Evolutionary conservation across 2,329 filamentous ascomycete genomes (phyloP).

Genomic region (Penicillium sp.): DNA sequence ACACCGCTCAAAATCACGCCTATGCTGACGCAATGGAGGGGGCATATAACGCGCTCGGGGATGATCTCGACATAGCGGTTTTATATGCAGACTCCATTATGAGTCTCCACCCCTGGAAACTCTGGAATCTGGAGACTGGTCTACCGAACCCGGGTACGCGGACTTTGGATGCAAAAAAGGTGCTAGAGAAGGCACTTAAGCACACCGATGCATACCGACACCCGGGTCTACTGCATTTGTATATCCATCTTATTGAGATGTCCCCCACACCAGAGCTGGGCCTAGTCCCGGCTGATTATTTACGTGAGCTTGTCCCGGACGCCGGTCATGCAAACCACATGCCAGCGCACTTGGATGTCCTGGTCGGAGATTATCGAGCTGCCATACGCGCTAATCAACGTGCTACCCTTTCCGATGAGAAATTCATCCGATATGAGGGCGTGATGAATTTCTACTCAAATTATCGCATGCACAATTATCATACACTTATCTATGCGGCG

Average conservation of each 20-base stretch:
- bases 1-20: constrained; percentile 54
- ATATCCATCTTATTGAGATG: constrained; percentile 79
- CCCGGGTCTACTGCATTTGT: constrained; percentile 70
- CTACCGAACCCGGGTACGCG: constrained; percentile 55
- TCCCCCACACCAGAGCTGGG: constrained; percentile 64
- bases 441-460: constrained; percentile 71
- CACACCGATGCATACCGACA: constrained; percentile 55
- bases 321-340: constrained; percentile 72
- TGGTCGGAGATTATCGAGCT: constrained; percentile 68
- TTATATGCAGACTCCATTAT: constrained; percentile 66
- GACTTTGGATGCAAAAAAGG: constrained; percentile 58
- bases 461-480: constrained; percentile 72
- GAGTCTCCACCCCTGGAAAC: constrained; percentile 64
- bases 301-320: constrained; percentile 67
- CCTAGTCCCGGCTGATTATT: constrained; percentile 58
- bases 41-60: constrained; percentile 53
- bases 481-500: constrained; percentile 73
- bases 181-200: constrained; percentile 60
- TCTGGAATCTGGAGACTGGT: constrained; percentile 63
- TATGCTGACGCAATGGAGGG: constrained; percentile 63
- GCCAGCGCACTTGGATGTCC: constrained; percentile 73
- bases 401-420: constrained; percentile 67
- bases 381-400: constrained; percentile 67
- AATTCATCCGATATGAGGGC: constrained; percentile 60
- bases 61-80: constrained; percentile 63